Evolutionary conservation across 1,284 basidiomycete genomes (phyloP).

Genomic region (Takashimella koratensis): DNA sequence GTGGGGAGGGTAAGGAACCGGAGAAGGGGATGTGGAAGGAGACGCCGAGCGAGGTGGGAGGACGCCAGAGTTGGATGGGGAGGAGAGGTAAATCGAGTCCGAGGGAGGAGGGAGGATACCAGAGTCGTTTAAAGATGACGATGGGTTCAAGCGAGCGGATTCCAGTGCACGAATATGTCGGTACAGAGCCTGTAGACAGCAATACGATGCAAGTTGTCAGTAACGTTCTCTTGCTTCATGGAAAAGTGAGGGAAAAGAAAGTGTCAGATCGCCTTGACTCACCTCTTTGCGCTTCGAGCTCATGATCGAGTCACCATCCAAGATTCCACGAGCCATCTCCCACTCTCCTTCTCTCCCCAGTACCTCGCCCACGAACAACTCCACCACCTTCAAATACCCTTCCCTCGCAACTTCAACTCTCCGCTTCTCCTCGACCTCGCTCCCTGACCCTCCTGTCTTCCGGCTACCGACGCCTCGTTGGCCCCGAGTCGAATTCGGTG

Average conservation of each 20-base stretch:
- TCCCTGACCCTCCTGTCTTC: not conserved
- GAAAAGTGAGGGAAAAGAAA: too few relatives aligned
- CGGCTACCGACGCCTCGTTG: not conserved
- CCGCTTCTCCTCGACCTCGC: constrained; percentile 16
- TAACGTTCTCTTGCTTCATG: too few relatives aligned
- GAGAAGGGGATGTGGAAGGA: too few relatives aligned
- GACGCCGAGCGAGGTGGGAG: constrained; percentile 8
- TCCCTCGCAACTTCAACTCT: constrained; percentile 34
- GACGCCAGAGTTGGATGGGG: constrained; percentile 23
- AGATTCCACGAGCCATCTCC: constrained; percentile 44
- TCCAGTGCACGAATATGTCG: constrained; percentile 33
- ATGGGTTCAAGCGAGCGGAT: constrained; percentile 11
- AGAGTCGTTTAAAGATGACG: constrained; percentile 3
- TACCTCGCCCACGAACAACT: constrained; percentile 45
- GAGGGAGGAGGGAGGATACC: constrained; percentile 12
- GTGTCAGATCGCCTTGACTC: too few relatives aligned
- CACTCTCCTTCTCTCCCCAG: constrained; percentile 41
- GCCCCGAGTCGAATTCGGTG: not conserved
- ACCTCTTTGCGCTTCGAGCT: constrained; percentile 45
- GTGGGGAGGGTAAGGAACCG: not conserved
- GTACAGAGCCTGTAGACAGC: constrained; percentile 39
- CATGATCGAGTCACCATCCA: constrained; percentile 42
- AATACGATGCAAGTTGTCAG: not conserved
- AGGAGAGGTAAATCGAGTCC: constrained; percentile 19
- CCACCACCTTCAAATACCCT: constrained; percentile 43